Conservation (phyloP, 805 yeast species). For the Saccharomycopsis selenospora region DNA sequence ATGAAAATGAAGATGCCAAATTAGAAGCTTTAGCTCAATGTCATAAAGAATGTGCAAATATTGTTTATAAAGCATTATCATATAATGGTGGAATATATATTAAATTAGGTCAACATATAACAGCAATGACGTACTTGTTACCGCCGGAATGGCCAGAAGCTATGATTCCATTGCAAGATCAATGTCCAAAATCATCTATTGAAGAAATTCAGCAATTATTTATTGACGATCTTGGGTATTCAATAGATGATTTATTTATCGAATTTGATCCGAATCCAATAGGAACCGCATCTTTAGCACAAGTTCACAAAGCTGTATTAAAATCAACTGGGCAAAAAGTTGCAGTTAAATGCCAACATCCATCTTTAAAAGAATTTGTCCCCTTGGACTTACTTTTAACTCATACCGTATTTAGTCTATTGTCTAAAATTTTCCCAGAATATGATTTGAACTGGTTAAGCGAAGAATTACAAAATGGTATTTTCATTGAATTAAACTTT, state of each 20-base stretch:
- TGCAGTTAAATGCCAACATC: conserved; percentile 95
- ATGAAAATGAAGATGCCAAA: conserved; percentile 37
- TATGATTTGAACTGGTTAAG: conserved; percentile 94
- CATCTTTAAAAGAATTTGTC: conserved; percentile 75
- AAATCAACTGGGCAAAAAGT: conserved; percentile 57
- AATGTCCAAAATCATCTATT: conserved; percentile 73
- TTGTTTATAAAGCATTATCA: conserved; percentile 74
- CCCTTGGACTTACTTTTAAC: conserved; percentile 85
- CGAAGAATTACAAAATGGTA: conserved; percentile 81
- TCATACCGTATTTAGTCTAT: conserved; percentile 59
- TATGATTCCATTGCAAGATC: conserved; percentile 87
- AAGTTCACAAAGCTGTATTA: conserved; percentile 76
- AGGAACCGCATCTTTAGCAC: conserved; percentile 95
- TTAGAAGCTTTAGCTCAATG: conserved; percentile 50
- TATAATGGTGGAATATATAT: conserved; percentile 88
- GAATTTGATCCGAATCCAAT: conserved; percentile 69
- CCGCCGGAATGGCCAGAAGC: conserved; percentile 95
- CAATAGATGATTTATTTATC: conserved; percentile 55
- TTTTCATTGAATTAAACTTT: conserved; percentile 87
- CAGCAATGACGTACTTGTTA: conserved; percentile 84
- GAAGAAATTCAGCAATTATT: conserved; percentile 68
- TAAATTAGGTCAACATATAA: conserved; percentile 89
- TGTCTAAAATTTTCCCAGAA: conserved; percentile 81
- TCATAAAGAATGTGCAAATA: conserved; percentile 68
- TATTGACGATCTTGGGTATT: conserved; percentile 51